These are phyloP conservation scores for Corniculantispora saksenae DNA, from an alignment of 2,329 filamentous ascomycete genomes.

Conservation along the genomic window DNA sequence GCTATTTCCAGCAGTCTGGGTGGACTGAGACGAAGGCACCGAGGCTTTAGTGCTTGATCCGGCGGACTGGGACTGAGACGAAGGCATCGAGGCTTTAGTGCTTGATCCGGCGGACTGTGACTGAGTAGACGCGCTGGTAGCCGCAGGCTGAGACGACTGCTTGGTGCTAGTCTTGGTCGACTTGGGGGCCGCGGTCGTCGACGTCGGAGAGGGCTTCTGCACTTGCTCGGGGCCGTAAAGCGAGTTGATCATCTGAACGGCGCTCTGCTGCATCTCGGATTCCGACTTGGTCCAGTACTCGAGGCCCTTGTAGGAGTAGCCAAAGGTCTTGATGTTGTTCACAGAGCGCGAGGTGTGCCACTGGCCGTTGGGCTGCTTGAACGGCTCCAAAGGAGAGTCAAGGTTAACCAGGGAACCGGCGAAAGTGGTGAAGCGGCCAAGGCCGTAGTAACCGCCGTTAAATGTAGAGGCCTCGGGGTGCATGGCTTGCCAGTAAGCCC, in stretches of 20 bases:
- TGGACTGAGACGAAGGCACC: not conserved
- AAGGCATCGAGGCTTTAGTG: too few species aligned
- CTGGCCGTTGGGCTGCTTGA: slow-evolving; percentile 40
- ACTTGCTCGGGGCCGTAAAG: slow-evolving; percentile 30
- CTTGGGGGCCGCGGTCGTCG: not conserved
- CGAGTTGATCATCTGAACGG: slow-evolving; percentile 35
- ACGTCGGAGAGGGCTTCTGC: not conserved
- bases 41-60: not conserved
- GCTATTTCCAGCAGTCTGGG: not conserved
- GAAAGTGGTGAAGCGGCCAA: slow-evolving; percentile 43
- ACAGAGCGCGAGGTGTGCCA: slow-evolving; percentile 46
- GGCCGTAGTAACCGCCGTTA: slow-evolving; percentile 35
- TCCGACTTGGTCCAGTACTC: slow-evolving; percentile 38
- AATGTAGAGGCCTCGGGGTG: slow-evolving; percentile 38
- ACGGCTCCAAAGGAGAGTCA: slow-evolving; percentile 50
- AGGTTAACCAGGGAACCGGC: slow-evolving; percentile 41
- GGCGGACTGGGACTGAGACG: not conserved
- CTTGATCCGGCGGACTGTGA: not conserved
- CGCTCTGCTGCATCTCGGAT: slow-evolving; percentile 33
- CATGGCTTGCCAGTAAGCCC: slow-evolving; percentile 55
- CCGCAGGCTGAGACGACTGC: not conserved
- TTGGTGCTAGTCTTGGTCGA: not conserved
- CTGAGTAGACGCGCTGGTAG: not conserved
- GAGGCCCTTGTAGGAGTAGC: slow-evolving; percentile 43
- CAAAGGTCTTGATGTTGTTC: slow-evolving; percentile 34